Evolutionary conservation across 441 rosid species (phyloP).

Genomic region (Melastoma candidum): DNA sequence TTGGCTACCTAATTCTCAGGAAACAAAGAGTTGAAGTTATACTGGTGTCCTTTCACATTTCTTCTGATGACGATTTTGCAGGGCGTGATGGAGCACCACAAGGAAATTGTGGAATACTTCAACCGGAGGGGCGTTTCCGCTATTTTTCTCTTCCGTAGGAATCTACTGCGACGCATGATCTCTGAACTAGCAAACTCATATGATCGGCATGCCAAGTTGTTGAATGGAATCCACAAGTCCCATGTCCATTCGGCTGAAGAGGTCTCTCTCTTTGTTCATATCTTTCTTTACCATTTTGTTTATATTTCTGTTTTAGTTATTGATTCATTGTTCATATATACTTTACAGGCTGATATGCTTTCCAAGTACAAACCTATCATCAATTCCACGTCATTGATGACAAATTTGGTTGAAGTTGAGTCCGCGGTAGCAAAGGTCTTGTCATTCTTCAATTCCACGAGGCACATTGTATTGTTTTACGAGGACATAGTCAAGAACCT

Average conservation of each 20-base stretch:
- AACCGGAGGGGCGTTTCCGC: conserved; percentile 61
- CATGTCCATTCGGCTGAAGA: conserved; percentile 88
- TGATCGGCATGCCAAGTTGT: conserved; percentile 72
- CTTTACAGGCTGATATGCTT: neutral
- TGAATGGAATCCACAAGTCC: conserved; percentile 94
- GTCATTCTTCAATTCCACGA: too few relatives aligned
- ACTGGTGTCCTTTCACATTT: neutral
- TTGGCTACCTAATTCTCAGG: too few relatives aligned
- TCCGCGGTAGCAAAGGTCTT: too few relatives aligned
- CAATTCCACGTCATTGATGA: too few relatives aligned
- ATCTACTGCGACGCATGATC: conserved; percentile 75
- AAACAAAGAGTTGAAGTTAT: too few relatives aligned
- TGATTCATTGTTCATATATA: neutral
- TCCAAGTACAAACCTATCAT: too few relatives aligned
- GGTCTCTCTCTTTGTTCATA: conserved; percentile 27
- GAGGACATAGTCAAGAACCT: too few relatives aligned
- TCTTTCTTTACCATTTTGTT: neutral
- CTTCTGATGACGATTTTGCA: conserved; percentile 18
- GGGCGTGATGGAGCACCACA: conserved; percentile 71
- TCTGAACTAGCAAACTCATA: conserved; percentile 78
- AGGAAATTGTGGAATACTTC: conserved; percentile 64
- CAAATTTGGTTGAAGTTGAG: too few relatives aligned
- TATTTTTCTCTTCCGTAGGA: conserved; percentile 69
- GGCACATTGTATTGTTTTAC: too few relatives aligned
- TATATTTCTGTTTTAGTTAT: neutral